Base-by-base conservation (phyloP, 805 yeast genomes). In the Hanseniaspora lindneri region DNA sequence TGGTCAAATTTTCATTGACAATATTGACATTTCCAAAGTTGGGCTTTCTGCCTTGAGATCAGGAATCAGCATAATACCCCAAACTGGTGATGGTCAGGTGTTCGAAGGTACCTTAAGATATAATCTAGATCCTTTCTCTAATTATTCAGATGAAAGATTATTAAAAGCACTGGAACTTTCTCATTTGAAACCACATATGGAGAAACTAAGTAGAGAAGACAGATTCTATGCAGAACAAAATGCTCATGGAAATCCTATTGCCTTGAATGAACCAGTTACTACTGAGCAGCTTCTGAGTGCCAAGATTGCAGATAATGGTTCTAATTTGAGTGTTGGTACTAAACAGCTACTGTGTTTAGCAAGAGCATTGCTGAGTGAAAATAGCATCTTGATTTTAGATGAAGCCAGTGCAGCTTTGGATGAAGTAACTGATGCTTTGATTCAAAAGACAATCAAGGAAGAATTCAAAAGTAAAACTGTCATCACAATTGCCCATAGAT, bases 381-480 rank as follows among this genome's bases (percentile, higher is more conserved):
- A 89, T 4, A 79, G 76, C 59, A 79, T 86, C 50, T 68, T 86
- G 51, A 84, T 87, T 51, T 65, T 86, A 50, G 95, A 86, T 62
- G 95, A 87, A 65, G 95, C 85, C 23, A 79, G 85, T 1, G 75
- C 82, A 0, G 74, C 79, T 44, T 84, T 87, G 53, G 95, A 86
- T 65, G 85, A 83, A 59, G 87, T 81, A 57, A 85, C 95, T 0
- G 95, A 86, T 62, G 70, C 81, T 4, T 75, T 74, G 60, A 82
- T 86, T 54, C 95, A 86, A 61, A 56, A 68, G 20, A 83, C 94
- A 2, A 83, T 82, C 51, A 69, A 76, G 23, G 67, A 69, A 14
- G 88, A 83, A 58, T 87, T 86, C 59, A 50, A 64, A 2, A 65
- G 75, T 21, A 79, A 92, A 54, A 85, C 95, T 0, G 78, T 85